Base-by-base conservation (phyloP, 176 grass and related monocot genomes). In the Raddia distichophylla region DNA sequence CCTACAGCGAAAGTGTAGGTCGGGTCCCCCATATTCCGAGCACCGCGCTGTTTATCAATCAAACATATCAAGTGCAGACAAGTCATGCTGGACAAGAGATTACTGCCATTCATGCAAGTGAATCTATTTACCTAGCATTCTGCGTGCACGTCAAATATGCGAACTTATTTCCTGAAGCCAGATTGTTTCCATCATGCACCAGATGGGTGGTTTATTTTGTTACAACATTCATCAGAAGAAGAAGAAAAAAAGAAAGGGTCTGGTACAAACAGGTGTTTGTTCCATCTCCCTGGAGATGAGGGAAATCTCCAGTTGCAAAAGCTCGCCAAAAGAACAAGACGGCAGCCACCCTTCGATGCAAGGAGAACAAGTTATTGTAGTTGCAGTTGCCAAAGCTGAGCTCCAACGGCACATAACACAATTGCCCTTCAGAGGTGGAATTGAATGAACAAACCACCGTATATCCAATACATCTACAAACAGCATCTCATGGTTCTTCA, bases 231-330 rank as follows among this genome's bases (percentile, higher is more conserved):
- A 75, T 66, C 56, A 47, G 16, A 2, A 40, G 37, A 40, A 40
- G 37, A 27, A 5, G 9, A 18, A 45, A 67, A 19, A 44, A 58
- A 43, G 9, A 10, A 17, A n/a, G 72, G 64, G 47, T 64, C 57
- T 12, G 77, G 82, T 65, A 89, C 87, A 89, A 85, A 85, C 77
- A 89, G 71, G 56, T 15, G 70, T 75, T 80, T 89, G 82, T 85
- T 76, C 87, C 87, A 40, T 68, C 56, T 76, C 87, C 82, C 76
- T 67, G 52, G 17, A n/a, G 16, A 81, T 7, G 56, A 48, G 15
- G 48, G 32, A 70, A 75, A 53, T 62, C 69, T 32, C 7, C 70
- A 75, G 6, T 12, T 47, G 48, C 5, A 4, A 42, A 83, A 56
- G 20, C 14, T 67, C 70, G 17, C 12, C 12, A 35, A 13, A 4